Evolutionary conservation across 208 protist genomes (phyloP).

Genomic region (Strigomonas oncopelti): DNA sequence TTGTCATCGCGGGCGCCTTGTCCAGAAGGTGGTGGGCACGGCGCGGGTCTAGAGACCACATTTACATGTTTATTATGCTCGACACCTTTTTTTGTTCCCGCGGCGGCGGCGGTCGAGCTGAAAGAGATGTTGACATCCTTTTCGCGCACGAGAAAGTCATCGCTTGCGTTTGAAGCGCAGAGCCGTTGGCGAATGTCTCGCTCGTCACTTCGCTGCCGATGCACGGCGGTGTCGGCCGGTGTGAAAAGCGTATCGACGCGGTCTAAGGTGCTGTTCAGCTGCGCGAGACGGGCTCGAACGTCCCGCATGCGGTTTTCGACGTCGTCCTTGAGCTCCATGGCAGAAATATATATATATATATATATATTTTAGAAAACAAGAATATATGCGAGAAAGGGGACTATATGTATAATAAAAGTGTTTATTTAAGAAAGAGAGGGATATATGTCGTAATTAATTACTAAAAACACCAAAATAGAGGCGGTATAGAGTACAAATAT

Average conservation of each 20-base stretch:
- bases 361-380: constrained; percentile 10
- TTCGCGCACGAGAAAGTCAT: not conserved
- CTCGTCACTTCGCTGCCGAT: not conserved
- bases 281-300: constrained; percentile 20
- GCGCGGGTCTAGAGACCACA: not conserved
- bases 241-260: constrained; percentile 1
- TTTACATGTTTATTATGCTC: not conserved
- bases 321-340: constrained; percentile 6
- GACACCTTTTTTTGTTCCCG: not conserved
- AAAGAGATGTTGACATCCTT: not conserved
- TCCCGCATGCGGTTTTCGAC: constrained; percentile 20
- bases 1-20: not conserved
- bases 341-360: not conserved
- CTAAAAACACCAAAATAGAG: constrained; percentile 7
- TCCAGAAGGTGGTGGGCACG: not conserved
- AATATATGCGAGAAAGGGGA: too few relatives aligned
- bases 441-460: too few relatives aligned
- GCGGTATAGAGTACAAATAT: not conserved
- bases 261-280: constrained; percentile 13
- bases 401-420: too few relatives aligned
- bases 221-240: not conserved
- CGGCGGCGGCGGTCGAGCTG: not conserved
- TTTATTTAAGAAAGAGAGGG: too few relatives aligned
- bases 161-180: not conserved
- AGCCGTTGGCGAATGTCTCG: not conserved